Evolutionary conservation across 2,329 filamentous ascomycete species (phyloP).

Genomic region (Fonsecaea nubica): DNA sequence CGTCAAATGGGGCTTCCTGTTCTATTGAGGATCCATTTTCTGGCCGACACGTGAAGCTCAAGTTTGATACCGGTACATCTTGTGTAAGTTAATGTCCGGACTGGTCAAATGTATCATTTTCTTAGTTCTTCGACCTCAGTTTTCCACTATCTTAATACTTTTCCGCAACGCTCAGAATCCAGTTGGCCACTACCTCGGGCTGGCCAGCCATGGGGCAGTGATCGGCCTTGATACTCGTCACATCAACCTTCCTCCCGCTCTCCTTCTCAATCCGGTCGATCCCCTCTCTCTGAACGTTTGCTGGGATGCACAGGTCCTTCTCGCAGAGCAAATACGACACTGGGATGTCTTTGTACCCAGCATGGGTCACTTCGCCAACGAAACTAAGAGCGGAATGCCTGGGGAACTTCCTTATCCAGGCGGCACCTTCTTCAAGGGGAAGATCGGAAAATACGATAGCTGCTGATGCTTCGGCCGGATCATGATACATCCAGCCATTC

Average conservation of each 20-base stretch:
- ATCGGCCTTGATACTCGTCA: conserved; percentile 43
- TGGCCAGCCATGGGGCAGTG: conserved; percentile 42
- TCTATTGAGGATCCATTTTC: conserved; percentile 27
- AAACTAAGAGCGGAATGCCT: conserved; percentile 45
- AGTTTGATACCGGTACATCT: not conserved
- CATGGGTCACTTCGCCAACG: conserved; percentile 42
- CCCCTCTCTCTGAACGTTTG: conserved; percentile 41
- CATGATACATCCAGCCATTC: conserved; percentile 34
- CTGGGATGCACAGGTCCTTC: conserved; percentile 43
- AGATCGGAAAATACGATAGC: conserved; percentile 19
- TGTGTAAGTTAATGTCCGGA: not conserved
- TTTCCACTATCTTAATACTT: conserved; percentile 2
- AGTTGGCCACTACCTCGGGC: conserved; percentile 39
- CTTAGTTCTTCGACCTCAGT: not conserved
- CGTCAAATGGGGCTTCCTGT: conserved; percentile 48
- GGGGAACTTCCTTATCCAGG: conserved; percentile 33
- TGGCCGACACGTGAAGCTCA: not conserved
- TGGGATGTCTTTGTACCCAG: conserved; percentile 46
- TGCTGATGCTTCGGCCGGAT: conserved; percentile 13
- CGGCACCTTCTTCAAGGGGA: conserved; percentile 30
- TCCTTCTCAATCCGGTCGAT: conserved; percentile 45
- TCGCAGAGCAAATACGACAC: conserved; percentile 46
- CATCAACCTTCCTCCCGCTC: conserved; percentile 45
- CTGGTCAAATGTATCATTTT: not conserved
- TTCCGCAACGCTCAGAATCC: conserved; percentile 22